Base-by-base conservation (phyloP, 805 yeast species). In the Wickerhamomyces sydowiorum region DNA sequence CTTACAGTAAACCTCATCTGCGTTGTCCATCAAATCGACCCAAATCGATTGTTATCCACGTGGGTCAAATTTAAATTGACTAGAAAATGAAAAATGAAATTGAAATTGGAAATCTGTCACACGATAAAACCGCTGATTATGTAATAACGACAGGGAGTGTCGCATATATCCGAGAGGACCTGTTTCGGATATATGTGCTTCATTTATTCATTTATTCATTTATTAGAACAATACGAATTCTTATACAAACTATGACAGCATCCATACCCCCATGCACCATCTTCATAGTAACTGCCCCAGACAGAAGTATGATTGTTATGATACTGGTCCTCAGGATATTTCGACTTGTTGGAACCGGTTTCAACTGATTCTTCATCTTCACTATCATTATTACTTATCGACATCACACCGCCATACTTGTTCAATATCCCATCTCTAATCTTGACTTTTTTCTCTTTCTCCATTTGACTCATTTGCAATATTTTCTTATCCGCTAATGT, bases 231-330 rank as follows among this genome's bases (percentile, higher is more conserved):
- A n/a, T n/a, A n/a, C n/a, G n/a, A n/a, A 23, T 60, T 53, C 37
- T 55, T 57, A 7, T 53, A 53, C 4, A 61, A 36, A 12, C 62
- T 60, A 38, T 65, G 61, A 40, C 76, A 71, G 40, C 76, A 71
- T 4, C 49, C 47, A 44, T 58, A 71, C 7, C 76, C 76, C 76
- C 76, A 72, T 37, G 55, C 52, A 3, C 70, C 69, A 28, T 61
- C 56, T 5, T 51, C 37, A 58, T 65, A 72, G 44, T 55, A 71
- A n/a, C 74, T 68, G 0, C 76, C 76, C 66, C 65, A 71, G 0
- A 70, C 64, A 13, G 61, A 49, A 1, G 66, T 53, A 46, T 71
- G 76, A 42, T 67, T 65, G 7, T 65, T 65, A 1, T 60, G 57
- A 42, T 46, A 54, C 1, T 62, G 53, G 42, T 69, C 73, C 41